Conservation (phyloP, 2,329 filamentous ascomycete genomes). For the Metarhizium humberi region DNA sequence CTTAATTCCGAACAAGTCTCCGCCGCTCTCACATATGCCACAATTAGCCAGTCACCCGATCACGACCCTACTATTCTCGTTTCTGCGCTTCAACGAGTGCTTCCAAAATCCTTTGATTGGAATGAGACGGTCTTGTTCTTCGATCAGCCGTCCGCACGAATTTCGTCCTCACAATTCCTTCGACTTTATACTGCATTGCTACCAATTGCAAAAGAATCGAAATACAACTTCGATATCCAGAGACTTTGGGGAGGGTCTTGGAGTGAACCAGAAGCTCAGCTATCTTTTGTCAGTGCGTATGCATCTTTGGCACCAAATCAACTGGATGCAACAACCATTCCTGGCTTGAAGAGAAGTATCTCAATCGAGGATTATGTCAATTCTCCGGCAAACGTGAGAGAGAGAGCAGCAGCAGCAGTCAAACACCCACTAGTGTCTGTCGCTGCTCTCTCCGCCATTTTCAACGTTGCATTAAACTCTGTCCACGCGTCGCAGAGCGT, state of each 20-base stretch:
- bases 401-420: conserved; percentile 52
- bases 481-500: conserved; percentile 51
- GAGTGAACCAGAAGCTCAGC: conserved; percentile 76
- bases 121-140: conserved; percentile 68
- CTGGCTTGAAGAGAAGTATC: conserved; percentile 71
- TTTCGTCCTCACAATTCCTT: conserved; percentile 74
- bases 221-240: conserved; percentile 64
- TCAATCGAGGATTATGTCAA: conserved; percentile 47
- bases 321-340: conserved; percentile 78
- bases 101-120: conserved; percentile 59
- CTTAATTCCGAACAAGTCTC: conserved; percentile 77
- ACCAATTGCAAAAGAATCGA: conserved; percentile 52
- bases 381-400: conserved; percentile 38
- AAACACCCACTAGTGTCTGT: conserved; percentile 84
- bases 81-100: conserved; percentile 51
- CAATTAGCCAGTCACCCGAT: conserved; percentile 46
- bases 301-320: conserved; percentile 65
- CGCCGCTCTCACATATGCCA: conserved; percentile 60
- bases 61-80: conserved; percentile 48
- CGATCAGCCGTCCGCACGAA: conserved; percentile 66
- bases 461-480: conserved; percentile 54
- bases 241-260: conserved; percentile 84
- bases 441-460: conserved; percentile 65
- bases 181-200: conserved; percentile 71
- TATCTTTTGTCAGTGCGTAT: conserved; percentile 90